These are phyloP conservation scores for Aspergillus aculeatus DNA, from an alignment of 2,329 filamentous ascomycete species.

Conservation along the genomic window DNA sequence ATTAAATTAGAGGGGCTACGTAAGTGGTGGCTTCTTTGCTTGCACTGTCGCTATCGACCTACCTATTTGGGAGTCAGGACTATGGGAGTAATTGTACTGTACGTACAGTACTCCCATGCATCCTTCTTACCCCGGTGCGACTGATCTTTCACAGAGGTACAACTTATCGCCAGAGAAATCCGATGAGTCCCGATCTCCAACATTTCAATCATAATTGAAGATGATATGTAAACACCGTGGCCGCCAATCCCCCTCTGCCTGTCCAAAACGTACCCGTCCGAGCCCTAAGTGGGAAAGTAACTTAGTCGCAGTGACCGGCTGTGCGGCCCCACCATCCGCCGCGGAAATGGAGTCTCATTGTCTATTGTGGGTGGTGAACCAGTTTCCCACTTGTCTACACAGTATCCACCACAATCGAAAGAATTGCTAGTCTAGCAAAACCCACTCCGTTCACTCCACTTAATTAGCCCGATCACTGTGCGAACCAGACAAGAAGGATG, in stretches of 20 bases:
- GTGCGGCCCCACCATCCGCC: constrained; percentile 33
- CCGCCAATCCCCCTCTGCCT: not conserved
- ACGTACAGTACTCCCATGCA: too few species aligned
- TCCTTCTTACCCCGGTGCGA: not conserved
- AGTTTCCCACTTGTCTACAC: not conserved
- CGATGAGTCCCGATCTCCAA: too few species aligned
- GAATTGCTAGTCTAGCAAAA: not conserved
- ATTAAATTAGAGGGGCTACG: not conserved
- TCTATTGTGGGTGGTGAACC: not conserved
- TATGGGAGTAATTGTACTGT: too few species aligned
- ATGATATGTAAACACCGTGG: not conserved
- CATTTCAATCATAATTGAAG: not conserved
- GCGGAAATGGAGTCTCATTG: constrained; percentile 16
- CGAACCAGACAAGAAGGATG: not conserved
- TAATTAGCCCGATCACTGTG: not conserved
- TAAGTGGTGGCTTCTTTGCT: not conserved
- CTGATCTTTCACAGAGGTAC: too few species aligned
- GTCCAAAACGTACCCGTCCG: constrained; percentile 7
- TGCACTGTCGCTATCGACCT: not conserved
- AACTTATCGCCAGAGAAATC: too few species aligned
- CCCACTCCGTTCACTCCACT: not conserved
- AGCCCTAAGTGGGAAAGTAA: constrained; percentile 13
- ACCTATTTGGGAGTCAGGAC: not conserved
- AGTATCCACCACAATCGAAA: not conserved
- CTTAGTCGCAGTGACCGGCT: constrained; percentile 9